Percentiles rank a stretch among this genome's conserved stretches.
Conservation (phyloP, 257 asterid genomes). For the Solanum virginianum region DNA sequence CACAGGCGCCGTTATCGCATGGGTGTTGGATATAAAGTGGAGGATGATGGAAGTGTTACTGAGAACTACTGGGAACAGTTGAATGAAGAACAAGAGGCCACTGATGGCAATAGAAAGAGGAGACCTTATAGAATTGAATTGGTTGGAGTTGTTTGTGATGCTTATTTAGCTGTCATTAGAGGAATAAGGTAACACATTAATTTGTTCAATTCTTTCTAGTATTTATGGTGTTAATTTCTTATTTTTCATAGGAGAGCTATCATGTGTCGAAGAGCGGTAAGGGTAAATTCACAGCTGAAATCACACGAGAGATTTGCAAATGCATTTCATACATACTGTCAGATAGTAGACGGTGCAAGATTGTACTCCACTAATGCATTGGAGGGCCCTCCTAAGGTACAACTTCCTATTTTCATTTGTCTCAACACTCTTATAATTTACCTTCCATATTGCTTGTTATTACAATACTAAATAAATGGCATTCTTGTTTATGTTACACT, state of each 20-base stretch:
- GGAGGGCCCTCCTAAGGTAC: conserved; percentile 93
- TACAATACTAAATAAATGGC: background rate
- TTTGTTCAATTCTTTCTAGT: background rate
- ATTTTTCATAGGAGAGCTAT: conserved; percentile 66
- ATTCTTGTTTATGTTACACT: no score
- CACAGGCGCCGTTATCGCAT: conserved; percentile 13
- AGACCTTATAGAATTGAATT: conserved; percentile 11
- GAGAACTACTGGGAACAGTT: conserved; percentile 11
- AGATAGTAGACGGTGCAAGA: conserved; percentile 72
- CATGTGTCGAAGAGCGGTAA: conserved; percentile 84
- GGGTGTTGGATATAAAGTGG: conserved; percentile 9
- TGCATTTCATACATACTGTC: conserved; percentile 71
- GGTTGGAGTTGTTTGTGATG: conserved; percentile 17
- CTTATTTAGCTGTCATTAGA: conserved; percentile 15
- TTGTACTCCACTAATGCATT: conserved; percentile 73
- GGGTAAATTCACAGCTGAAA: conserved; percentile 81
- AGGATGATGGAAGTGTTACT: conserved; percentile 7
- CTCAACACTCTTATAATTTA: background rate
- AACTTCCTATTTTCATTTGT: background rate
- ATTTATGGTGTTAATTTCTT: background rate
- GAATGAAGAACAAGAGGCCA: conserved; percentile 5
- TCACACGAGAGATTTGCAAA: conserved; percentile 89
- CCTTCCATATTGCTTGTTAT: background rate
- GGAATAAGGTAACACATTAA: conserved; percentile 8
- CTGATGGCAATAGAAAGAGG: conserved; percentile 12